phyloP scores from a whole-genome alignment of 768 basidiomycete genomes.

The Rhodotorula babjevae region DNA sequence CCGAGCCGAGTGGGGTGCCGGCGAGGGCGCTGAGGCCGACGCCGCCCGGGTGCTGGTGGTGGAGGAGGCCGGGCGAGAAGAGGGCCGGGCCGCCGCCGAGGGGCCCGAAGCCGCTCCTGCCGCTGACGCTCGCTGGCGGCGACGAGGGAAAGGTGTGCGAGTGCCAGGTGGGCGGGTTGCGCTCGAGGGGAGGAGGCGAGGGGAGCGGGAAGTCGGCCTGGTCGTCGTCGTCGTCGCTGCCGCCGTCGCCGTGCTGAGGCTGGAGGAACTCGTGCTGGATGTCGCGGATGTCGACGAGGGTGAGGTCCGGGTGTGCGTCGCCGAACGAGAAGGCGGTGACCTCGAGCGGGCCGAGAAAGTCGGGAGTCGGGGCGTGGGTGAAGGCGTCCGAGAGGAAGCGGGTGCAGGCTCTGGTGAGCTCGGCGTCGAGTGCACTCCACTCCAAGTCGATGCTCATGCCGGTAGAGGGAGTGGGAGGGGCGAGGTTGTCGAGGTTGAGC shows the following conservation, averaged over 20 bases:
- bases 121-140: neutral
- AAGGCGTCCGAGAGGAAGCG: constrained; percentile 76
- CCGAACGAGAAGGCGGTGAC: constrained; percentile 87
- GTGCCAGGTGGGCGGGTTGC: neutral
- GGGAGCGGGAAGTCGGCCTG: constrained; percentile 52
- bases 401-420: constrained; percentile 65
- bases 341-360: constrained; percentile 87
- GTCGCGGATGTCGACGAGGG: constrained; percentile 85
- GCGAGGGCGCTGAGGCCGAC: neutral
- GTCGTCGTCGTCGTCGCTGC: constrained; percentile 51
- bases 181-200: neutral
- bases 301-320: constrained; percentile 70
- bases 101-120: neutral
- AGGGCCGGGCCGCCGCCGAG: neutral
- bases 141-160: constrained; percentile 8
- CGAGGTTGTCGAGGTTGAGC: neutral
- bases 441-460: constrained; percentile 89
- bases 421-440: constrained; percentile 75
- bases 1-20: neutral
- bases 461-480: too few relatives aligned
- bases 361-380: constrained; percentile 65
- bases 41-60: neutral
- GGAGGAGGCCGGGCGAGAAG: constrained; percentile 7
- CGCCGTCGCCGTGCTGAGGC: constrained; percentile 46
- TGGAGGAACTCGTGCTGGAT: constrained; percentile 92